Percentiles rank a stretch among this genome's conserved stretches.
Conservation (phyloP, 192 early-diverging fungal genomes). For the Coemansia aciculifera region DNA sequence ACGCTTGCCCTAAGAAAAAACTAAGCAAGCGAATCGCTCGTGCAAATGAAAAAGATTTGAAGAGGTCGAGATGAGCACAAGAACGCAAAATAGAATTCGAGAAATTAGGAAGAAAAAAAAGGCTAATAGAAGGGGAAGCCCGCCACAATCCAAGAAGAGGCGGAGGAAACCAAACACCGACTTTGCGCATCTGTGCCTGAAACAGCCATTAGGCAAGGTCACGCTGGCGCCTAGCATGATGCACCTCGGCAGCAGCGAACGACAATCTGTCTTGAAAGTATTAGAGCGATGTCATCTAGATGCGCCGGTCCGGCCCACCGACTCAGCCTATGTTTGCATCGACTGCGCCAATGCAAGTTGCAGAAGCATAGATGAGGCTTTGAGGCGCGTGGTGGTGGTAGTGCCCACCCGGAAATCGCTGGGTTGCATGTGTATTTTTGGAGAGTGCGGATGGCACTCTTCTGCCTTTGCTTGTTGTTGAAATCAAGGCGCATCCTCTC, state of each 20-base stretch:
- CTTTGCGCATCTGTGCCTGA: neutral
- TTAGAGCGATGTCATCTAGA: neutral
- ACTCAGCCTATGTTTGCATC: neutral
- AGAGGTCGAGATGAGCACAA: neutral
- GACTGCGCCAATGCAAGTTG: neutral
- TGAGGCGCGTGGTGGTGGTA: neutral
- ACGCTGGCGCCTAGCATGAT: neutral
- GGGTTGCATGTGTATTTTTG: neutral
- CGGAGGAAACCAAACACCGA: neutral
- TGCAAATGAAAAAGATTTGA: neutral
- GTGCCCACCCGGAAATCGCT: neutral
- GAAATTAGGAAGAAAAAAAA: neutral
- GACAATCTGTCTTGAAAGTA: neutral
- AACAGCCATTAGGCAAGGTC: neutral
- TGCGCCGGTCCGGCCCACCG: neutral
- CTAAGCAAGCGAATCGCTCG: constrained; percentile 21
- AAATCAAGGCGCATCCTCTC: too few species aligned
- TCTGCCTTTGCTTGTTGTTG: neutral
- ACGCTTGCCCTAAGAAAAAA: neutral
- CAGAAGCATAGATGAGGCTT: neutral
- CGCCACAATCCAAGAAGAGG: neutral
- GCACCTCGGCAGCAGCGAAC: neutral
- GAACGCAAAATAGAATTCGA: neutral
- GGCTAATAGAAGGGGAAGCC: neutral
- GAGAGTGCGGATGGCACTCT: neutral